Conservation (phyloP, 176 grass and related monocot species). For the Elymus sibiricus region DNA sequence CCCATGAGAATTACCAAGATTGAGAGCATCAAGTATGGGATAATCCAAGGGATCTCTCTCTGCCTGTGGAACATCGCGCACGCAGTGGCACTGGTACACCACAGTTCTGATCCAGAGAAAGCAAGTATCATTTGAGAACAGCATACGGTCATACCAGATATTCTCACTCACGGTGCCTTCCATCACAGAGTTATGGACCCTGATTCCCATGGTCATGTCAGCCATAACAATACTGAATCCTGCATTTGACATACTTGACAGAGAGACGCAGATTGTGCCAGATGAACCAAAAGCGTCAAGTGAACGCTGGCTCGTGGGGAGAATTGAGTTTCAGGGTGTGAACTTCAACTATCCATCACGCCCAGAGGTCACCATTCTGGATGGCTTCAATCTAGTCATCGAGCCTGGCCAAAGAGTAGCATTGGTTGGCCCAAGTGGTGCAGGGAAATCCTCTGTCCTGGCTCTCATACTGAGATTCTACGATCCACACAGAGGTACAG, state of each 20-base stretch:
- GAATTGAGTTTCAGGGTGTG: constrained; percentile 36
- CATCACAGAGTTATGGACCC: constrained; percentile 50
- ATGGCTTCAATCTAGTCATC: constrained; percentile 38
- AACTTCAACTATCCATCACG: constrained; percentile 44
- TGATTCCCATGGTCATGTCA: constrained; percentile 46
- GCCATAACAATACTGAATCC: constrained; percentile 43
- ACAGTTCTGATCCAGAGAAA: constrained; percentile 41
- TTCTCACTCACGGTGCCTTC: constrained; percentile 55
- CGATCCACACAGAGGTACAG: constrained; percentile 30
- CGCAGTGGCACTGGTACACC: constrained; percentile 57
- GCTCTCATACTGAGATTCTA: constrained; percentile 51
- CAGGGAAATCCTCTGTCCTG: constrained; percentile 51
- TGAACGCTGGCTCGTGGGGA: constrained; percentile 19
- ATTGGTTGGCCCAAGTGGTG: constrained; percentile 50
- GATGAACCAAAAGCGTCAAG: constrained; percentile 16
- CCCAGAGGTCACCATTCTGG: constrained; percentile 31
- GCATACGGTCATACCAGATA: constrained; percentile 51
- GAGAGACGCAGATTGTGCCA: constrained; percentile 39
- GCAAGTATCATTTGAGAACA: constrained; percentile 38
- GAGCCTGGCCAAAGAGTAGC: constrained; percentile 39
- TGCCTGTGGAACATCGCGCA: constrained; percentile 53
- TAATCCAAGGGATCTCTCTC: constrained; percentile 47
- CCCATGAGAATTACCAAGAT: constrained; percentile 32
- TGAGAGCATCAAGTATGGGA: constrained; percentile 41
- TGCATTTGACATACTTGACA: constrained; percentile 46